Percentiles rank a stretch among this genome's conserved stretches.
phyloP scores from a whole-genome alignment of 2,329 filamentous ascomycete genomes.

The Ceratocystis diversiconidia region DNA sequence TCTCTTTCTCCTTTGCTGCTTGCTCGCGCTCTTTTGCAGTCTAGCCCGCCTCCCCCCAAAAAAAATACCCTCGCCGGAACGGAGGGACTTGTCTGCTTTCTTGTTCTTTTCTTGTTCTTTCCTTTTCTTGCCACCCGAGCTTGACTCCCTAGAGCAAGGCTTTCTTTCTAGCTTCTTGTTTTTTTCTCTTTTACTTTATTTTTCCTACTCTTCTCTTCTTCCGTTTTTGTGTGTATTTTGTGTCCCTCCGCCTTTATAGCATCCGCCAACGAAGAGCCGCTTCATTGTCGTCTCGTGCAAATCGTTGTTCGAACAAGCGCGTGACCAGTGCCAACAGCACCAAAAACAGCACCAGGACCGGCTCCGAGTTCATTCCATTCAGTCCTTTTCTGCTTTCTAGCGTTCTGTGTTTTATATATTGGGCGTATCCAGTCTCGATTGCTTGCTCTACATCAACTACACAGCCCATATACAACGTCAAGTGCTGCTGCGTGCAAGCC shows the following conservation, averaged over 20 bases:
- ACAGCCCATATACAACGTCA: neutral
- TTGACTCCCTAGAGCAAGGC: neutral
- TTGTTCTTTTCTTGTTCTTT: constrained; percentile 10
- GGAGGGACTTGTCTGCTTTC: constrained; percentile 5
- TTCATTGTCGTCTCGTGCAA: neutral
- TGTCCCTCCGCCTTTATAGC: neutral
- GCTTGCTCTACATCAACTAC: no score
- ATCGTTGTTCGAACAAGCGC: neutral
- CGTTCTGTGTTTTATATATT: neutral
- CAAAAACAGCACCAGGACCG: neutral
- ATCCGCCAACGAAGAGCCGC: neutral
- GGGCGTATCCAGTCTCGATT: no score
- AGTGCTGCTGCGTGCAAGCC: neutral
- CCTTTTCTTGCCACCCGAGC: constrained; percentile 6
- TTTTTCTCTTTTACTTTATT: constrained; percentile 6
- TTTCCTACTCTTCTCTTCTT: no score
- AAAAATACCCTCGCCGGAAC: constrained; percentile 1
- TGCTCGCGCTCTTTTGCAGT: constrained; percentile 10
- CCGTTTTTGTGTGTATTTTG: neutral
- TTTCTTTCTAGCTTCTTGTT: constrained; percentile 12
- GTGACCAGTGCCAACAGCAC: neutral
- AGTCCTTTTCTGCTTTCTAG: neutral
- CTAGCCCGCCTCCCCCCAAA: constrained; percentile 4
- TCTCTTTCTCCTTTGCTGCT: constrained; percentile 12
- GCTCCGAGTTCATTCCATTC: constrained; percentile 5